Evolutionary conservation across 805 yeast species (phyloP).

Genomic region (Clavispora asparagi): DNA sequence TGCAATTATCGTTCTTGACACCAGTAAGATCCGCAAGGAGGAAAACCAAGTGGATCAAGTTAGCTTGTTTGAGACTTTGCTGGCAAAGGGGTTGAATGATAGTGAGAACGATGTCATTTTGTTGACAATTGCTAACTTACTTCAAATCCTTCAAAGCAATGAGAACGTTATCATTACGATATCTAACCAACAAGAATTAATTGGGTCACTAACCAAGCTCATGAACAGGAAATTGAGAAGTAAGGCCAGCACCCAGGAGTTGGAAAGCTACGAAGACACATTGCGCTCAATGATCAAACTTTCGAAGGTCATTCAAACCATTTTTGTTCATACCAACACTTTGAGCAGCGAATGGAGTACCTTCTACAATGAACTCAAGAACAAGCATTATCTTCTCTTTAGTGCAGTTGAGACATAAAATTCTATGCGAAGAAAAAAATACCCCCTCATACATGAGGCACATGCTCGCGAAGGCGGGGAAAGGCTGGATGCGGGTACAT

Average conservation of each 20-base stretch:
- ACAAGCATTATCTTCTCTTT: constrained; percentile 14
- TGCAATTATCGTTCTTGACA: constrained; percentile 38
- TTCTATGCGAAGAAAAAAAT: neutral
- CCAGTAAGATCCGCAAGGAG: constrained; percentile 10
- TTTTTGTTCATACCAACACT: constrained; percentile 6
- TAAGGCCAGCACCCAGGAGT: constrained; percentile 63
- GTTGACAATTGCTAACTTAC: constrained; percentile 41
- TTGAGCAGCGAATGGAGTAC: constrained; percentile 12
- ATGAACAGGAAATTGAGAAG: constrained; percentile 48
- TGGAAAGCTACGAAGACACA: constrained; percentile 51
- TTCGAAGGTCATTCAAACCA: constrained; percentile 18
- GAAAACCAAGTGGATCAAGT: constrained; percentile 21
- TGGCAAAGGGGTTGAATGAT: constrained; percentile 51
- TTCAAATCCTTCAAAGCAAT: constrained; percentile 24
- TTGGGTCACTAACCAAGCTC: constrained; percentile 29
- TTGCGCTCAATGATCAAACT: constrained; percentile 27
- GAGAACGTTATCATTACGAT: constrained; percentile 24
- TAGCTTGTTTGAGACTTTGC: constrained; percentile 37
- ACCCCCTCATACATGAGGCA: neutral
- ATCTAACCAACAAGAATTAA: constrained; percentile 25
- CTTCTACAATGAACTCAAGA: constrained; percentile 13
- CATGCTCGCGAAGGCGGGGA: neutral
- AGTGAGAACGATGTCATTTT: constrained; percentile 56
- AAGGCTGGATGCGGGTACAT: neutral
- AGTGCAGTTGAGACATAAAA: constrained; percentile 4